Evolutionary conservation across 805 yeast genomes (phyloP), one percentile per base, ranked within the genome.

Genomic region (Myxozyma vanderwaltii): DNA sequence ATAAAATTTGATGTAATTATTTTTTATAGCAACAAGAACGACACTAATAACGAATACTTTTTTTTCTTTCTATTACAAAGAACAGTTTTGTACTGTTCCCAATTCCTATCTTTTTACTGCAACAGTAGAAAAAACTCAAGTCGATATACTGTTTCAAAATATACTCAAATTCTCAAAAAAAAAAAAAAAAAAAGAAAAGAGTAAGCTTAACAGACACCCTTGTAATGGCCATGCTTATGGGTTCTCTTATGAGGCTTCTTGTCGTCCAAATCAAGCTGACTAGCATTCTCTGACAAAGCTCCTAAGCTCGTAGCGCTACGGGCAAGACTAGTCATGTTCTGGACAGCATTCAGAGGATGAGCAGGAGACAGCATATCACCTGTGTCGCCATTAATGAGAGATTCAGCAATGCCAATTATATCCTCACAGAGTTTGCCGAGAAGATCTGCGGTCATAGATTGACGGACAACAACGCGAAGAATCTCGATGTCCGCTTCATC

Each of bases 381-480:
- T 4, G 38, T 8, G 50, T 56, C 61, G 26, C 50, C 48, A 24
- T 54, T 24, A 15, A 55, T 51, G 23, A 61, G 53, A 12, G 56
- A 35, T 44, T 61, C 60, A 12, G 53, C 54, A 3, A 56, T 36
- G 26, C 27, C 24, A 17, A 61, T 33, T 29, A 61, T 54, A 53
- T 61, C 63, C 21, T 51, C 58, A 21, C 47, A 46, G 31, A 61
- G 56, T 15, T 50, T 54, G 65, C 83, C 86, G 33, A 88, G 73
- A 63, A 88, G 75, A 59, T 79, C 83, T 63, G 86, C 76, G 49
- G 87, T 79, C 71, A 91, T 76, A 55, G 86, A 84, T 65, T 80
- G 81, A 68, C 95, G 82, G 54, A 89, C 90, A 13, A 91, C 97
- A 26, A 91, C 89, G 69, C 97, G 82, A 63, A 91, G 78, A 59